Base-by-base conservation (phyloP, 768 basidiomycete genomes). In the Boletus reticulatus region DNA sequence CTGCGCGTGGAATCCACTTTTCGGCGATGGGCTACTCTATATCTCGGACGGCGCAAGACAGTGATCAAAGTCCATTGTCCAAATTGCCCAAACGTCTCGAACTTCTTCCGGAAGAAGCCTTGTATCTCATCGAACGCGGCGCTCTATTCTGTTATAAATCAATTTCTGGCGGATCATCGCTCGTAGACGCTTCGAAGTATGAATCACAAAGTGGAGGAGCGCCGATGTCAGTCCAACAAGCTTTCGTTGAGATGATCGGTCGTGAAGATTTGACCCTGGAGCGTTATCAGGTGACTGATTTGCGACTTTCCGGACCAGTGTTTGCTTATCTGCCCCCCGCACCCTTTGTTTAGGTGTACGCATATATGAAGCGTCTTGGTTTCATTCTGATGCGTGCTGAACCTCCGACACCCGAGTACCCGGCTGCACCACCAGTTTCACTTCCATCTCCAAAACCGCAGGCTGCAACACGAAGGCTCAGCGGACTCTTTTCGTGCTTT, bases 121-220 rank as follows among this genome's bases (percentile, higher is more conserved):
- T 99, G 17, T 98, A 98, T 75, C 82, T 98, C 32, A 80, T 96
- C 43, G 97, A 98, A 72, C 77, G 95, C 42, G 96, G 97, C 0
- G 80, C 88, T 3, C 73, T 98, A 58, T 89, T 91, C 58, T 94
- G 94, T 64, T 94, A 88, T 82, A 88, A 85, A 65, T 76, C 83
- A 1, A 66, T 65, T 13, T 70, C 73, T 29, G 16, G 72, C 31
- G 58, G 70, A 36, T 43, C 68, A 14, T 48, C 72, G 11, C 48
- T 19, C 13, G 22, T 32, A 19, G 62, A 59, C 10, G 17, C 48
- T 43, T 47, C 27, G 7, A 51, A 46, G 53, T 50, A 69, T 51
- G 68, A 76, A 60, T 73, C 76, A 27, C 73, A 74, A 10, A 69
- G 83, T 12, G 73, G 73, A 14, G 92, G 89, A 5, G 74, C 78